Base-by-base conservation (phyloP, 148 eudicot species). In the Salicornia ramosissima region DNA sequence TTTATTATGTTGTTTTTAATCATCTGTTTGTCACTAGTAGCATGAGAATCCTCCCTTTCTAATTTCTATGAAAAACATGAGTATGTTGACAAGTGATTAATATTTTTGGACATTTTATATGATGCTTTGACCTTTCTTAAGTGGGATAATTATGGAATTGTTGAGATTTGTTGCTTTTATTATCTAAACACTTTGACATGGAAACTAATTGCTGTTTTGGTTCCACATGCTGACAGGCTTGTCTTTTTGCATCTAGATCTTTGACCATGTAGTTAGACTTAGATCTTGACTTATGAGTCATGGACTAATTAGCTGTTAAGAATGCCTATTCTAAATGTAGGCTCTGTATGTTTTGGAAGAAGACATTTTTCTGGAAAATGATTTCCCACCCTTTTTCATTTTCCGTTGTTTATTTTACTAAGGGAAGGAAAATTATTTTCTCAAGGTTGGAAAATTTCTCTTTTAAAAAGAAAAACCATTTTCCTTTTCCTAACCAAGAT, bases 241-340 rank as follows among this genome's bases (percentile, higher is more conserved):
- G 55, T 58, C 64, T 61, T 62, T n/a, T 73, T 53, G 54, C 65
- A 68, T 68, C 70, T 78, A 50, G 76, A 78, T 73, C 80, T 63
- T 68, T 39, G 71, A 63, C 45, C 43, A 72, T 45, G 33, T 62
- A 42, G 45, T 33, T 59, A 45, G 62, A 52, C 64, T 52, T 31
- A 24, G 51, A 67, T 67, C 59, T 68, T 43, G 33, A 71, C 62
- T 47, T n/a, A 16, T 43, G 64, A 43, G 1, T 46, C 65, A 46
- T 46, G 49, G 33, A 29, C 25, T 54, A 36, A 45, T 29, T 61
- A 40, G 14, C 22, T 74, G 28, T 54, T 11, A 68, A 21, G 36
- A 21, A 21, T 21, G 30, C 22, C 40, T 21, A 31, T 22, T 61
- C 9, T 21, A 8, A 36, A 3, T 36, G 40, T 36, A 36, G 40